Evolutionary conservation across 1,139 yeast species (phyloP), one percentile per base, ranked within the genome.

Genomic region (Candida labiduridarum): DNA sequence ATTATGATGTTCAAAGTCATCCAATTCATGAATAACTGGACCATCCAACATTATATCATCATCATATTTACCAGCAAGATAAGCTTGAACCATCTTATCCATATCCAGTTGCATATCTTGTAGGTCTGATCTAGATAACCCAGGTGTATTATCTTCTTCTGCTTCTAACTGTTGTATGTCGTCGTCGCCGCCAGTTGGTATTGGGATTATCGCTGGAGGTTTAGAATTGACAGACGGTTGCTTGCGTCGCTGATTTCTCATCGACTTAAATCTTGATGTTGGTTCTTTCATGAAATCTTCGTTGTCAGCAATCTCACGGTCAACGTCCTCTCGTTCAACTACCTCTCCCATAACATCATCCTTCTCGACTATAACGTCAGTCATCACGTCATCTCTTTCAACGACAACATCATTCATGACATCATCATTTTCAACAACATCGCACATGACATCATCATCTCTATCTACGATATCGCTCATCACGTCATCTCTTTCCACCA

Each of bases 11-110:
- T 80, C 80, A 58, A 85, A 83, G 61, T 85, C 91, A 12, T 72
- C 75, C 15, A 83, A 53, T 49, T 73, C 68, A 52, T 82, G 80
- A 31, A 85, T 78, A 1, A 85, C 78, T 4, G 83, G 80, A 0
- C 88, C 89, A 7, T 77, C 76, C 1, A 82, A 73, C 35, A 70
- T 78, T 11, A 82, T 74, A 56, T 84, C 88, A 54, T 61, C 67
- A 56, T 83, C 87, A 59, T 82, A 84, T 57, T 79, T 63, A 1
- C 88, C 89, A 42, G 76, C 58, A n/a, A 74, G 69, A 56, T 84
- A 84, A 0, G 87, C 87, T 51, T 74, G 72, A 0, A 82, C 87
- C 86, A 84, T 80, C 3, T 80, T 72, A 48, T 83, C 85, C 55
- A 44, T 69, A 47, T 56, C 59, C 39, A 47, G 68, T 33, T 73